Base-by-base conservation (phyloP, 371 early-diverging fungal species). In the Rhizomucor pusillus region DNA sequence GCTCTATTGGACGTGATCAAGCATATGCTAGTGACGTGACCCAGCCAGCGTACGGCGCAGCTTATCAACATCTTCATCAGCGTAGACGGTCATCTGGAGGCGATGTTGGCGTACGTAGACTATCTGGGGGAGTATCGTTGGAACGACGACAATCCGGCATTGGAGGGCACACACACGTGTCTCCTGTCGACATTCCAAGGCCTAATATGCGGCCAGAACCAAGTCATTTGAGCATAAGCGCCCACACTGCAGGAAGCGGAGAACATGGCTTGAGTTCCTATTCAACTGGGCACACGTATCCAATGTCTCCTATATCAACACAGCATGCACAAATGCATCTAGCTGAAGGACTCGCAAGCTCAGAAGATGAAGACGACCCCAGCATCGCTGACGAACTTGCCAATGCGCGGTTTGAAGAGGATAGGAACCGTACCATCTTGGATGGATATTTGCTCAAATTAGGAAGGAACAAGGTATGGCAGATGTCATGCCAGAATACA, bases 371-470 rank as follows among this genome's bases (percentile, higher is more conserved):
- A 43, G 79, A 78, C 24, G 78, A 77, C 41, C 54, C 64, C 35
- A 54, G 49, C 25, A 61, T 58, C 25, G 54, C 63, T 2, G 62
- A 57, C 3, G 66, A 66, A 18, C 63, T 62, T 50, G 61, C 64
- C 1, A 67, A 69, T 37, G 64, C 71, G 1, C 57, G 66, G 23
- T 45, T 62, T 16, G 79, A 78, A 60, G 79, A 71, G 16, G 67
- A 59, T 19, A 61, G 68, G 35, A 78, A 73, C 43, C 53, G 73
- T 39, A 87, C 90, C 0, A 59, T 89, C 1, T 72, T 80, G 36
- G 87, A 90, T 59, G 90, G 90, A 2, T 90, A 89, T 60, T 67
- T 90, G 14, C 60, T 81, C 49, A 88, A 89, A 45, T 73, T 86
- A 10, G 84, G 87, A 1, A 75, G 83, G 19, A 84, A 84, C 59